Evolutionary conservation across 306 rosid species (phyloP), one percentile per base, ranked within the genome.

Genomic region (Quercus robur): DNA sequence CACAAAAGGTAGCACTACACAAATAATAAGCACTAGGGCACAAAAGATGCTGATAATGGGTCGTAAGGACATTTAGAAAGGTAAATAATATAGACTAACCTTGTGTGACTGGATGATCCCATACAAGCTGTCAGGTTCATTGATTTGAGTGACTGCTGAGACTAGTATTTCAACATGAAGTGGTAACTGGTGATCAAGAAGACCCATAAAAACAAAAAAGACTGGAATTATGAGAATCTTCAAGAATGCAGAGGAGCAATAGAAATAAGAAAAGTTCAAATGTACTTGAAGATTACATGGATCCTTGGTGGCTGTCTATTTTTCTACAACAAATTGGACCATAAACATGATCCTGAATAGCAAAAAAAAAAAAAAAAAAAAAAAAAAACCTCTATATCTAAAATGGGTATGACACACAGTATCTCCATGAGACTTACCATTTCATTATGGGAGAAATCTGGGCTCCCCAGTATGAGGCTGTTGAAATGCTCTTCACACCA

Each of bases 121-220:
- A 56, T 94, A 92, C 76, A 94, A 88, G 91, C 97, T 91, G 88
- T 94, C 97, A 30, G 97, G 97, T 89, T 92, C 97, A 74, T 94
- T 94, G 54, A 94, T 94, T 85, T 91, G 87, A 85, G 92, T 92
- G 73, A 89, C 87, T 7, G 98, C 97, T 19, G 92, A 89, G 75
- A 92, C 91, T 44, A 94, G 91, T 83, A 92, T 88, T 89, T 92
- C 93, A 85, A 94, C 84, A 81, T 94, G 98, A 74, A 75, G 90
- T 69, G 97, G 91, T 78, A 94, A 79, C 98, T 94, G 94, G 52
- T 68, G 70, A 69, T 67, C 58, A 77, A 69, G 75, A 82, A 74
- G 73, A 76, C 74, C 75, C 69, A 15, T 56, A 71, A 78, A 67
- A 69, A 38, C 46, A 41, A 73, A 56, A 66, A 73, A 19, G 1